Conservation (phyloP, 1,139 yeast genomes). For the Candida sojae region DNA sequence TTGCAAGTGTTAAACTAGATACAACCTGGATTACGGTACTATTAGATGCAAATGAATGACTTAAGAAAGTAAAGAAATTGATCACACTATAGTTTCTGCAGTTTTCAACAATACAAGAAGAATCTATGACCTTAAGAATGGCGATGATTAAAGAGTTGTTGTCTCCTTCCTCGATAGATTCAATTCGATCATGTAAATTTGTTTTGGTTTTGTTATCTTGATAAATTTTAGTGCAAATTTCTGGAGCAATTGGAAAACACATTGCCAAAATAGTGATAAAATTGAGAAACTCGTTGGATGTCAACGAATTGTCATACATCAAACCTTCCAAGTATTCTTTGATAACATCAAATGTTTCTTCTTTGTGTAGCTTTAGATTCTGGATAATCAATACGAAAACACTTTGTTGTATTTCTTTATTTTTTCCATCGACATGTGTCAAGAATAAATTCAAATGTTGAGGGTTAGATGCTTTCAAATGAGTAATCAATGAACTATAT, state of each 20-base stretch:
- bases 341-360: constrained; percentile 20
- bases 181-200: constrained; percentile 13
- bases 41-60: constrained; percentile 9
- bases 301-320: constrained; percentile 18
- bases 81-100: constrained; percentile 35
- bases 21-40: constrained; percentile 26
- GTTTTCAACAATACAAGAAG: constrained; percentile 39
- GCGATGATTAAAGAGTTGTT: constrained; percentile 1
- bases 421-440: constrained; percentile 19
- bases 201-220: constrained; percentile 19
- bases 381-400: constrained; percentile 28
- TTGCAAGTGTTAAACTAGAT: constrained; percentile 37
- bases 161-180: background rate
- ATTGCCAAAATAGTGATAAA: constrained; percentile 21
- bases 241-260: constrained; percentile 30
- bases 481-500: constrained; percentile 14
- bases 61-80: constrained; percentile 30
- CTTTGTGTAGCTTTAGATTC: constrained; percentile 20
- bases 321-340: constrained; percentile 27
- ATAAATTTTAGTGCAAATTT: constrained; percentile 22
- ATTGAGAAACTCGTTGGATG: constrained; percentile 20
- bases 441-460: constrained; percentile 28
- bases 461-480: constrained; percentile 21
- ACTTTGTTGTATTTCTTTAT: constrained; percentile 18
- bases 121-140: constrained; percentile 27